These are phyloP conservation scores for Rickenella mellea DNA, from an alignment of 768 basidiomycete genomes.

Conservation along the genomic window DNA sequence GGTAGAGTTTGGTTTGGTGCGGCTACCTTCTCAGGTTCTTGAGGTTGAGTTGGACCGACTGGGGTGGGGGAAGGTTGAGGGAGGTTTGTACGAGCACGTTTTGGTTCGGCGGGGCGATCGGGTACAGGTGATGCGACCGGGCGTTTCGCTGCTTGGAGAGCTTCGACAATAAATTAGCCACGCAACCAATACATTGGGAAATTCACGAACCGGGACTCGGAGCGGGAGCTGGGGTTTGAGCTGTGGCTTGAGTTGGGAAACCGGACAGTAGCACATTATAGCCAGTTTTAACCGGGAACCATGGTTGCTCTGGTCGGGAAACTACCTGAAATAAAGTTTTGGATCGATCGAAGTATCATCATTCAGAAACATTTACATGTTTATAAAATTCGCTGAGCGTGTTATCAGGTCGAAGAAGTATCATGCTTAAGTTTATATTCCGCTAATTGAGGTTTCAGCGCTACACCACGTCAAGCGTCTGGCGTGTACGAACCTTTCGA, in stretches of 20 bases:
- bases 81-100: constrained; percentile 28
- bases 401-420: constrained; percentile 2
- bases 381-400: constrained; percentile 4
- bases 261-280: constrained; percentile 41
- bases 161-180: no score
- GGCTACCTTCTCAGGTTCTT: constrained; percentile 1
- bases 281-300: constrained; percentile 42
- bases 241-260: constrained; percentile 20
- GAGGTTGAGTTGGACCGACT: not conserved
- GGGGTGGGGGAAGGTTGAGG: not conserved
- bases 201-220: constrained; percentile 23
- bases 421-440: constrained; percentile 5
- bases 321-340: constrained; percentile 17
- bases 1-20: constrained; percentile 1
- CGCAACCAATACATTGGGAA: not conserved
- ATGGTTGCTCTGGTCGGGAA: constrained; percentile 30
- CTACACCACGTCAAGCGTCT: not conserved
- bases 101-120: constrained; percentile 35
- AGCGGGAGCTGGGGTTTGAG: constrained; percentile 10
- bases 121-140: constrained; percentile 26
- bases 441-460: not conserved
- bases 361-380: not conserved
- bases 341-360: not conserved
- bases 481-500: constrained; percentile 37
- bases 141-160: constrained; percentile 31